These are phyloP conservation scores for Coniosporium apollinis DNA, from an alignment of 495 filamentous ascomycete species.

Conservation along the genomic window DNA sequence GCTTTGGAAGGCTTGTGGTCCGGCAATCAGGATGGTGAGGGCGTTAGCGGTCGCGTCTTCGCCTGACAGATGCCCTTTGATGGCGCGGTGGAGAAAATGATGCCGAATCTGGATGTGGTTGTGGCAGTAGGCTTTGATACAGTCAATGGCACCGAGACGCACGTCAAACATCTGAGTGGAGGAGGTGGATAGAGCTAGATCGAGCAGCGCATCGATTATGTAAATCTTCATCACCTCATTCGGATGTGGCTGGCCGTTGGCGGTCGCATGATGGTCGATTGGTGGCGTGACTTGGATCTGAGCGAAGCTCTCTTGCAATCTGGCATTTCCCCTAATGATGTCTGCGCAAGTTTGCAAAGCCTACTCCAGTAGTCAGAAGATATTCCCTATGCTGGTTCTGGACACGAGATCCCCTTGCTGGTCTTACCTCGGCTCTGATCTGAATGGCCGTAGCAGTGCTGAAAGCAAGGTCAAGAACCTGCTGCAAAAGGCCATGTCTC, in stretches of 20 bases:
- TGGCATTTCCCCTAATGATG: slow-evolving; percentile 65
- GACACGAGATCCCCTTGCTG: too few species aligned
- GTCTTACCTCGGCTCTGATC: slow-evolving; percentile 62
- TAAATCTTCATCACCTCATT: slow-evolving; percentile 49
- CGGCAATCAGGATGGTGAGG: slow-evolving; percentile 56
- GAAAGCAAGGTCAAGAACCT: slow-evolving; percentile 72
- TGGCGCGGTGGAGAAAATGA: slow-evolving; percentile 77
- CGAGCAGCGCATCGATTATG: slow-evolving; percentile 87
- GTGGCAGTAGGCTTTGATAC: slow-evolving; percentile 81
- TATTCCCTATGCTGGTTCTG: too few species aligned
- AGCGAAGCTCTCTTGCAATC: slow-evolving; percentile 74
- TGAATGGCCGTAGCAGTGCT: slow-evolving; percentile 52
- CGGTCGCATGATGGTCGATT: slow-evolving; percentile 10
- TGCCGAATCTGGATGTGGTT: slow-evolving; percentile 59
- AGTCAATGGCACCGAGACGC: slow-evolving; percentile 70
- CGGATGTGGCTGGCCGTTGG: slow-evolving; percentile 24
- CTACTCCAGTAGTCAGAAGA: slow-evolving; percentile 26
- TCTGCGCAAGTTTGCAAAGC: slow-evolving; percentile 75
- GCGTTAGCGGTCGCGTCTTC: slow-evolving; percentile 82
- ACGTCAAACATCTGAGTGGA: slow-evolving; percentile 55
- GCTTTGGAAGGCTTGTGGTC: slow-evolving; percentile 37
- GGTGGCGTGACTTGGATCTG: slow-evolving; percentile 51
- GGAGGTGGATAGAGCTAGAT: slow-evolving; percentile 56
- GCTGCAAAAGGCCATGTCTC: slow-evolving; percentile 63
- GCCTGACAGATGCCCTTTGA: slow-evolving; percentile 66